Conservation (phyloP, 2,329 filamentous ascomycete genomes). For the Paramyrothecium sp. region DNA sequence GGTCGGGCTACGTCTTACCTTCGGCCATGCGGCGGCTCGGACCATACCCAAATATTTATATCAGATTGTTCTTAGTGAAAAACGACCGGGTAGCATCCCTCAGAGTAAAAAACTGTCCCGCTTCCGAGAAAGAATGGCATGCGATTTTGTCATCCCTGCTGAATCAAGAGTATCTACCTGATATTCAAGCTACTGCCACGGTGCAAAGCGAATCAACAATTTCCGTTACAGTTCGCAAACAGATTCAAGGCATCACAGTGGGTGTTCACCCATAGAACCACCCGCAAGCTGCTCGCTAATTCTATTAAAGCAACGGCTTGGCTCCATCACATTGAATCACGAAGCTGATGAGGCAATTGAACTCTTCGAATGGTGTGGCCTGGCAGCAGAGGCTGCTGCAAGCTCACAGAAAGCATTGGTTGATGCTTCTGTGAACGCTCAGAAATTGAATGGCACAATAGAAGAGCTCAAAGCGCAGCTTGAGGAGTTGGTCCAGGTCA, state of each 20-base stretch:
- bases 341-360: slow-evolving; percentile 59
- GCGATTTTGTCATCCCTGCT: slow-evolving; percentile 57
- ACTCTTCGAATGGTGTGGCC: slow-evolving; percentile 69
- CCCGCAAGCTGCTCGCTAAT: slow-evolving; percentile 13
- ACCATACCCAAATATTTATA: slow-evolving; percentile 8
- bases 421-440: slow-evolving; percentile 37
- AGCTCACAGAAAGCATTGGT: slow-evolving; percentile 42
- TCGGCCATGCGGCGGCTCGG: not conserved
- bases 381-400: slow-evolving; percentile 49
- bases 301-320: slow-evolving; percentile 64
- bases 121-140: slow-evolving; percentile 66
- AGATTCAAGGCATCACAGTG: slow-evolving; percentile 68
- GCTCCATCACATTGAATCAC: slow-evolving; percentile 56
- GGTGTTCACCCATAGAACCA: slow-evolving; percentile 14
- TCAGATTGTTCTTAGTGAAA: slow-evolving; percentile 43
- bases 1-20: not conserved
- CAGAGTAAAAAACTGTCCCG: slow-evolving; percentile 52
- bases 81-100: slow-evolving; percentile 54
- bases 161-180: slow-evolving; percentile 46
- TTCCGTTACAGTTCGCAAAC: slow-evolving; percentile 62
- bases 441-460: slow-evolving; percentile 54
- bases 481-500: slow-evolving; percentile 63
- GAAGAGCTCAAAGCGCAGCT: slow-evolving; percentile 60
- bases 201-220: slow-evolving; percentile 52
- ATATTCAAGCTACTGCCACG: slow-evolving; percentile 60